phyloP scores from a whole-genome alignment of 441 rosid genomes.

The Corymbia calophylla region DNA sequence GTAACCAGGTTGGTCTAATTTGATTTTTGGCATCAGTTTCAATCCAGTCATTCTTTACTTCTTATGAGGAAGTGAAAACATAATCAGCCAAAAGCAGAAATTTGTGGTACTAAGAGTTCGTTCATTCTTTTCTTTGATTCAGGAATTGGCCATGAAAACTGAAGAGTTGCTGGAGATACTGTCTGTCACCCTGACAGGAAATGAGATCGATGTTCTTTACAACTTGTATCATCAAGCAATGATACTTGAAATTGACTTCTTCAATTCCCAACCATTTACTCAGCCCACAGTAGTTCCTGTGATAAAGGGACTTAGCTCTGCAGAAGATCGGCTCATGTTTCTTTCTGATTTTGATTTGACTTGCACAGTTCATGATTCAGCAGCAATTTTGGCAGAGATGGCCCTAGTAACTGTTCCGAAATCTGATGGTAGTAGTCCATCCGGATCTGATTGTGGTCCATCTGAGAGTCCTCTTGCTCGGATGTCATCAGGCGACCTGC shows the following conservation, averaged over 20 bases:
- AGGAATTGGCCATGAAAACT: constrained; percentile 85
- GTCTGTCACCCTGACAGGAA: not conserved
- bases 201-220: not conserved
- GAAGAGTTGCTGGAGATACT: constrained; percentile 57
- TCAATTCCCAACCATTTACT: not conserved
- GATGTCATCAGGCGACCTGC: not conserved
- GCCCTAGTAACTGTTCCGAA: not conserved
- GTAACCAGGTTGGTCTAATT: constrained; percentile 16
- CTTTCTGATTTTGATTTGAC: not conserved
- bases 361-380: not conserved
- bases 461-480: not conserved
- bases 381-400: not conserved
- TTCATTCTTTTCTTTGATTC: constrained; percentile 26
- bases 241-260: not conserved
- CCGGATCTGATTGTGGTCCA: too few species aligned
- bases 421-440: not conserved
- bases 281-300: not conserved
- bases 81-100: not conserved
- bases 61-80: not conserved
- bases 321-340: not conserved
- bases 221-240: not conserved
- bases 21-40: not conserved
- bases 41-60: not conserved
- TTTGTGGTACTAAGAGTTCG: constrained; percentile 4
- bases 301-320: not conserved